Evolutionary conservation across 2,329 filamentous ascomycete species (phyloP), one percentile per base, ranked within the genome.

Genomic region (Berkeleyomyces rouxiae): DNA sequence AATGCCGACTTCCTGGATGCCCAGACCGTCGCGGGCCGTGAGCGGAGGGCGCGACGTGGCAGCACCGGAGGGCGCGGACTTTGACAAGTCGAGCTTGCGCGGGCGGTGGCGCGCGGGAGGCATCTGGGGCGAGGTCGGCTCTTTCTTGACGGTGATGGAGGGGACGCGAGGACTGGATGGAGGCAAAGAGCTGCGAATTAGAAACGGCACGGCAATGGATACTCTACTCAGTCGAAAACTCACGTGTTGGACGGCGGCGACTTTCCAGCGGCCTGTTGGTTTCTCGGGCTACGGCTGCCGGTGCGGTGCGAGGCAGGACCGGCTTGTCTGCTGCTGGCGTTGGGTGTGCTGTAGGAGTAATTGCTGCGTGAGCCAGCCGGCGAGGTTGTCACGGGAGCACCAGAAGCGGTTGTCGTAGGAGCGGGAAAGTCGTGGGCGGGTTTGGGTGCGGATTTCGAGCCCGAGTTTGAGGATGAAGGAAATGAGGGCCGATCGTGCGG

Each of bases 121-220:
- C 70, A 93, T 82, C 66, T 87, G 87, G 61, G 92, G 92, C 57
- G 92, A 96, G 49, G 87, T 83, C 42, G 91, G 91, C 74, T 99
- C 93, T 75, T 96, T 96, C 79, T 97, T 97, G 65, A 99, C 91
- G 67, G 95, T 81, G 66, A 96, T 95, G 75, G 89, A 91, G 47
- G 88, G 88, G 37, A 74, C 73, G 55, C 75, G 78, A 72, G 72
- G 76, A 74, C 72, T 80, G 77, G 74, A 78, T 75, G 78, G 73
- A 78, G 69, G 64, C 70, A 70, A 67, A 64, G 64, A 68, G 64
- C 63, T 58, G 33, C 43, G 42, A 59, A 46, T 65, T 61, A 68
- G 66, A 44, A 64, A 61, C 49, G 37, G 44, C 36, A 5, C 40
- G 43, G 31, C 9, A 53, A 46, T 55, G 33, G 64, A 62, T 57